These are phyloP conservation scores for Cyclotella cryptica DNA, from an alignment of 108 stramenopile species.

Conservation along the genomic window DNA sequence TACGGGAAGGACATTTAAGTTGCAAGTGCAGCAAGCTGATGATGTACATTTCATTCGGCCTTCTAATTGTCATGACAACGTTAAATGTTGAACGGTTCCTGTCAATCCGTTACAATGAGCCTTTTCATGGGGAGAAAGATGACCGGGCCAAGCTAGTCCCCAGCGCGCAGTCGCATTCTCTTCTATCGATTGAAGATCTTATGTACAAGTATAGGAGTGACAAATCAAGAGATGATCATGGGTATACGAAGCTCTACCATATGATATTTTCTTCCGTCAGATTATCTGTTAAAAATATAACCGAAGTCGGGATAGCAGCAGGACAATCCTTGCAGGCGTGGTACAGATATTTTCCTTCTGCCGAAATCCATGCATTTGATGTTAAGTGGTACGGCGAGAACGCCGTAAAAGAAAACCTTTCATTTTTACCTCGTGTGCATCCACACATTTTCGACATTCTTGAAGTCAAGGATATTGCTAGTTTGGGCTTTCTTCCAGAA, in stretches of 20 bases:
- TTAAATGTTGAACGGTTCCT: too few species aligned
- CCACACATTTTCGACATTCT: conserved; percentile 24
- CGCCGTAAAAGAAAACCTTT: conserved; percentile 17
- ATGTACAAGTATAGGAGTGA: conserved; percentile 48
- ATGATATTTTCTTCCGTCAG: conserved; percentile 28
- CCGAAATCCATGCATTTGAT: conserved; percentile 46
- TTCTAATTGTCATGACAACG: too few species aligned
- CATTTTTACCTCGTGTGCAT: conserved; percentile 16
- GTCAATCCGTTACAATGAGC: too few species aligned
- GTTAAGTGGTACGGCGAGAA: conserved; percentile 1
- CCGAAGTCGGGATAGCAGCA: conserved; percentile 30
- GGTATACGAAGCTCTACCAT: conserved; percentile 35
- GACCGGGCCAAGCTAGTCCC: too few species aligned
- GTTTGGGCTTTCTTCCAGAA: conserved; percentile 25
- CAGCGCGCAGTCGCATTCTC: too few species aligned
- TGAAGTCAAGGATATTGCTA: neutral
- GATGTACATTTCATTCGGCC: too few species aligned
- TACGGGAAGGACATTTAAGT: too few species aligned
- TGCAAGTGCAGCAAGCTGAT: too few species aligned
- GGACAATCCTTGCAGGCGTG: conserved; percentile 39
- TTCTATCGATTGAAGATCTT: conserved; percentile 22
- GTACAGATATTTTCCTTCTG: conserved; percentile 37
- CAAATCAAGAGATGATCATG: conserved; percentile 46
- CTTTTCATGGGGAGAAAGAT: too few species aligned
- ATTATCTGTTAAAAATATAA: conserved; percentile 32